Base-by-base conservation (phyloP, 768 basidiomycete species). In the Lentinula aciculospora region DNA sequence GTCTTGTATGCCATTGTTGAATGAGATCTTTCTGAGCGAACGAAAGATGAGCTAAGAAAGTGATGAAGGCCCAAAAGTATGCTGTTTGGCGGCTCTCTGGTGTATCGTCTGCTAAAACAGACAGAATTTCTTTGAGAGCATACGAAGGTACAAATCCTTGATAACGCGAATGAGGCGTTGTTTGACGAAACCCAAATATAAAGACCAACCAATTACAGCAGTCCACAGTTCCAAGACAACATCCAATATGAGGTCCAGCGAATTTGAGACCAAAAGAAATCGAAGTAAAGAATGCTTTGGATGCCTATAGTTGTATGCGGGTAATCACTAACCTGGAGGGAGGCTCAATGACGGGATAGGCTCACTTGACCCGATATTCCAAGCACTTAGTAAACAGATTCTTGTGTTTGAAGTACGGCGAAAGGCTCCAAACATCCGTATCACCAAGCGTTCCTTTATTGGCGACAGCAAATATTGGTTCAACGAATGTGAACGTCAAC, bases 11-110 rank as follows among this genome's bases (percentile, higher is more conserved):
- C 85, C 85, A 89, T n/a, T 72, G 68, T 63, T 83, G 77, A 64
- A 83, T 79, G 34, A 87, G 66, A 64, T 86, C 85, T 17, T 80
- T 74, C 61, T 86, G 84, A 0, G 85, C 87, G 65, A 87, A 86
- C 0, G 85, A 86, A 2, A 88, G 72, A 65, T 88, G 76, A 5
- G 77, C 81, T 0, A 86, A 50, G 68, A 88, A 86, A 4, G 81
- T 80, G 29, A 83, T 66, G 45, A 83, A 66, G 6, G 85, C 76
- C 78, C 81, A 89, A 57, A 79, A 75, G 61, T 81, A 85, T 1
- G 85, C 84, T 5, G 65, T 75, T 10, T 65, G 65, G 58, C 71
- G 71, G 7, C 78, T 69, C 49, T 77, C 72, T 2, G 73, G 69
- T 10, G 74, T 71, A 56, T 77, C 68, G 28, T 73, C 70, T 6